A percentile compares a stretch with the other conserved stretches of the same genome.
Evolutionary conservation across 2,329 filamentous ascomycete genomes (phyloP).

Genomic region (Colletotrichum tofieldiae): DNA sequence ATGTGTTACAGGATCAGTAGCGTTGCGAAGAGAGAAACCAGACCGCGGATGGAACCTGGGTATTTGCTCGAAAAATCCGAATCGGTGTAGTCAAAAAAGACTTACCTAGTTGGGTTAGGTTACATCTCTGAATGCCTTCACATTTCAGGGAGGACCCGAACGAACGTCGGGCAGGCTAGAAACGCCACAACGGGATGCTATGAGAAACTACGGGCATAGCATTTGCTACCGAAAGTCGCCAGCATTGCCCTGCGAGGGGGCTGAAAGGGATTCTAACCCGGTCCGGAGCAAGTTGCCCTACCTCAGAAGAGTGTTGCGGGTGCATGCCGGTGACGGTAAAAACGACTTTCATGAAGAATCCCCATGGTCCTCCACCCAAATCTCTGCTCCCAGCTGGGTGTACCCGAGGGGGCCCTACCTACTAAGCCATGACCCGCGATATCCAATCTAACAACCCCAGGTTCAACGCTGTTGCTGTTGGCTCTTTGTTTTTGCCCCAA

Average conservation of each 20-base stretch:
- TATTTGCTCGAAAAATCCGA: background rate
- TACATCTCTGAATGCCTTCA: constrained; percentile 11
- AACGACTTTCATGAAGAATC: background rate
- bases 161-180: background rate
- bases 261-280: background rate
- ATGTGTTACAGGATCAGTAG: background rate
- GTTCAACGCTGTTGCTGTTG: constrained; percentile 9
- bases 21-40: background rate
- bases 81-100: background rate
- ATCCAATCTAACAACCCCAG: constrained; percentile 7
- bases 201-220: background rate
- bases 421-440: background rate
- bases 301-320: no score
- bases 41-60: background rate
- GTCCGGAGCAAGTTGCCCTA: background rate
- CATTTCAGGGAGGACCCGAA: no score
- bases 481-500: background rate
- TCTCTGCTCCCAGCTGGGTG: background rate
- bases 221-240: background rate
- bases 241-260: background rate
- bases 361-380: background rate
- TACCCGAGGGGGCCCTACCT: background rate
- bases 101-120: background rate
- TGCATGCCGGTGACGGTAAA: background rate
- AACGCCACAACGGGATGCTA: background rate